These are phyloP conservation scores for Kodamaea anthophila DNA, from an alignment of 1,139 yeast species.

Conservation along the genomic window DNA sequence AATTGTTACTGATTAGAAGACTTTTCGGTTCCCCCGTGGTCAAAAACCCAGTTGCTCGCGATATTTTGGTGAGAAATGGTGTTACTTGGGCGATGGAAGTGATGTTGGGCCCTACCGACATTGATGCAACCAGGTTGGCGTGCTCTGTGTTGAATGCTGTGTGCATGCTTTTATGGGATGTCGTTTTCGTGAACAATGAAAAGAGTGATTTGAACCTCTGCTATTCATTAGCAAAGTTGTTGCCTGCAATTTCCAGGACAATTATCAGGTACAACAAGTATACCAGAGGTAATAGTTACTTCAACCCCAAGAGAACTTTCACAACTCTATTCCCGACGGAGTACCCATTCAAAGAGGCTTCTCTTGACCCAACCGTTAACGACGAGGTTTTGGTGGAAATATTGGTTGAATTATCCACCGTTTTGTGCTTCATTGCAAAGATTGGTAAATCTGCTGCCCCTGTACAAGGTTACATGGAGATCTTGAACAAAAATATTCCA, in stretches of 20 bases:
- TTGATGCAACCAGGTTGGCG: conserved; percentile 59
- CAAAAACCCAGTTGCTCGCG: conserved; percentile 30
- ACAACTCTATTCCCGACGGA: conserved; percentile 62
- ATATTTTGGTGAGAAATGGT: conserved; percentile 43
- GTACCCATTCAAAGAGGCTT: conserved; percentile 58
- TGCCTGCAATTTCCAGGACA: conserved; percentile 47
- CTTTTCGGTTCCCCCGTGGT: conserved; percentile 46
- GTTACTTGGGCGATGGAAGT: conserved; percentile 63
- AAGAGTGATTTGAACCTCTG: conserved; percentile 28
- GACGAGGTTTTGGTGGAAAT: conserved; percentile 70
- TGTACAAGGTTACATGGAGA: conserved; percentile 32
- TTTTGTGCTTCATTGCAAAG: conserved; percentile 52
- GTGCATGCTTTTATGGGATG: conserved; percentile 35
- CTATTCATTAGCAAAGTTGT: conserved; percentile 43
- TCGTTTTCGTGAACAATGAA: conserved; percentile 18
- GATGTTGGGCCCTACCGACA: conserved; percentile 45
- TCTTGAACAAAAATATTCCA: conserved; percentile 21
- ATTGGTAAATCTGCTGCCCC: conserved; percentile 46
- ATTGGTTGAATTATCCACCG: conserved; percentile 59
- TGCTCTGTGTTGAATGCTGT: conserved; percentile 50
- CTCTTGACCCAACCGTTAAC: conserved; percentile 71
- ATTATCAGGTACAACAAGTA: conserved; percentile 49
- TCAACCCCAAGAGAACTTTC: conserved; percentile 57
- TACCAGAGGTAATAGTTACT: conserved; percentile 46
- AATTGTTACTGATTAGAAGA: conserved; percentile 55